These are phyloP conservation scores for Anaeramoeba flamelloides DNA, from an alignment of 78 protist genomes.

Conservation along the genomic window DNA sequence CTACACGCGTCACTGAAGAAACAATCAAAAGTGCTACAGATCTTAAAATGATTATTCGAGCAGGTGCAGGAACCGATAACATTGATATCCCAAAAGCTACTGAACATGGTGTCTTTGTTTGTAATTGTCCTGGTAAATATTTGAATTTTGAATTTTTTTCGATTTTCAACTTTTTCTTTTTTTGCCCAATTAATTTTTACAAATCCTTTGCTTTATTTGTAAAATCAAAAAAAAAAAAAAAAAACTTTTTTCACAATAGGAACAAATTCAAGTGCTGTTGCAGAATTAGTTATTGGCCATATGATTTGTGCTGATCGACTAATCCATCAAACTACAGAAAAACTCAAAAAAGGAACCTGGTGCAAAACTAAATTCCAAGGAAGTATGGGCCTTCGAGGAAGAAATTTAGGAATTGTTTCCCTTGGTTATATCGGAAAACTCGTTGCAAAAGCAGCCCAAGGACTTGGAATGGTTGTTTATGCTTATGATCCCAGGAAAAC, in stretches of 20 bases:
- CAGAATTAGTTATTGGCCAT: slow-evolving; percentile 20
- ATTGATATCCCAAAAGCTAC: slow-evolving; percentile 17
- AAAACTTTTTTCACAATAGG: no score
- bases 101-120: slow-evolving; percentile 16
- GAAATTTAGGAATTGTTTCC: slow-evolving; percentile 20
- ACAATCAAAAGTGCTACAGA: slow-evolving; percentile 3
- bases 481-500: no score
- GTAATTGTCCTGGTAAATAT: slow-evolving; percentile 27
- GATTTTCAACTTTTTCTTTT: slow-evolving; percentile 22
- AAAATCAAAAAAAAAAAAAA: no score
- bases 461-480: slow-evolving; percentile 27
- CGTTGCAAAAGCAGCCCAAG: slow-evolving; percentile 16
- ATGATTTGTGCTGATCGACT: no score
- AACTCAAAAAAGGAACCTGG: no score
- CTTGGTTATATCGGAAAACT: slow-evolving; percentile 18
- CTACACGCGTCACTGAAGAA: no score
- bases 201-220: no score
- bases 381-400: slow-evolving; percentile 9
- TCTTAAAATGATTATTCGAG: slow-evolving; percentile 19
- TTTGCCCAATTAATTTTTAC: no score
- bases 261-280: slow-evolving; percentile 28
- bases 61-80: slow-evolving; percentile 26
- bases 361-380: slow-evolving; percentile 6
- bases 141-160: no score
- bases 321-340: no score